phyloP scores from a whole-genome alignment of 495 filamentous ascomycete genomes.

The Friedmanniomyces endolithicus region DNA sequence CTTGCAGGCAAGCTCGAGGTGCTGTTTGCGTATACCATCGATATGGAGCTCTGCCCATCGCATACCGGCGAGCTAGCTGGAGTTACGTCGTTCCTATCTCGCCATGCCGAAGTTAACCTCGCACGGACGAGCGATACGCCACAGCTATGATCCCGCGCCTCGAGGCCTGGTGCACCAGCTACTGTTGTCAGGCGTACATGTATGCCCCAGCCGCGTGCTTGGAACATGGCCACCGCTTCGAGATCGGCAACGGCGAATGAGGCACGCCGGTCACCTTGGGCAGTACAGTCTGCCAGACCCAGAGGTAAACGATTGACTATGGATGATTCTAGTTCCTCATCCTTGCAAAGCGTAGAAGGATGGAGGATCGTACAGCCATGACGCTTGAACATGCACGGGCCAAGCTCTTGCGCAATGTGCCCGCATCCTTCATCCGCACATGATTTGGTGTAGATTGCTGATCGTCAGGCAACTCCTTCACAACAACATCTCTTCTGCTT shows the following conservation, averaged over 20 bases:
- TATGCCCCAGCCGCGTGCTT: conserved; percentile 33
- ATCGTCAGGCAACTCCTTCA: not conserved
- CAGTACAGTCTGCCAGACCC: conserved; percentile 34
- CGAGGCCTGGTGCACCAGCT: conserved; percentile 12
- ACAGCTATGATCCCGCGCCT: conserved; percentile 20
- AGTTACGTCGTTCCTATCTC: conserved; percentile 37
- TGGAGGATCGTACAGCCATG: not conserved
- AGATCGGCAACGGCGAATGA: conserved; percentile 35
- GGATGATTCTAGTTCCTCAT: not conserved
- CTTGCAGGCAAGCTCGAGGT: conserved; percentile 41
- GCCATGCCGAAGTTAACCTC: conserved; percentile 39
- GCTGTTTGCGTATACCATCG: conserved; percentile 37
- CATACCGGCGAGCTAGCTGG: conserved; percentile 23
- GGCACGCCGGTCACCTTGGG: conserved; percentile 34
- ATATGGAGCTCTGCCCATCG: conserved; percentile 32
- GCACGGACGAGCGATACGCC: conserved; percentile 15
- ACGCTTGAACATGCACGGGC: not conserved
- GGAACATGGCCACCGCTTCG: conserved; percentile 27
- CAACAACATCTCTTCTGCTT: not conserved
- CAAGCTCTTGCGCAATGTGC: too few species aligned
- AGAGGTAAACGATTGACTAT: not conserved
- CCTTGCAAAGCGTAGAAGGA: not conserved
- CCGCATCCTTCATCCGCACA: not conserved
- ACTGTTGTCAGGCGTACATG: conserved; percentile 32
- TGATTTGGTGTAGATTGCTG: not conserved